Evolutionary conservation across 2,329 filamentous ascomycete genomes (phyloP).

Genomic region (Metarhizium anisopliae): DNA sequence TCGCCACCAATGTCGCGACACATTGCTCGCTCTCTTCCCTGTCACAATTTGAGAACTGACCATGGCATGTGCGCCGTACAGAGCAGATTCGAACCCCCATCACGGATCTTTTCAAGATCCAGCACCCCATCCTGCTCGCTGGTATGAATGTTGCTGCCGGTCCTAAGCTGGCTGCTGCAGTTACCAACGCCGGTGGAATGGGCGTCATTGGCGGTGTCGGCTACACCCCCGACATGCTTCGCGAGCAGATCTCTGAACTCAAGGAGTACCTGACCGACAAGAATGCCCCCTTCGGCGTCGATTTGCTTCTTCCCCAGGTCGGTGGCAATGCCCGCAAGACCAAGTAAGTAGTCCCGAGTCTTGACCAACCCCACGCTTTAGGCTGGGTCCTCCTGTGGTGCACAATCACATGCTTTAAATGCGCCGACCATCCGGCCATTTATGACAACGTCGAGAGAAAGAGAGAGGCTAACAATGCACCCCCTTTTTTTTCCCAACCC

Average conservation of each 20-base stretch:
- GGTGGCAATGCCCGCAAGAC: slow-evolving; percentile 92
- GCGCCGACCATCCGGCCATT: neutral
- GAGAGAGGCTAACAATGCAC: neutral
- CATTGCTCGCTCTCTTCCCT: neutral
- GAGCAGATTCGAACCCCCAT: slow-evolving; percentile 71
- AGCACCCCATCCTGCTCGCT: slow-evolving; percentile 89
- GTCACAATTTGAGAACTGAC: neutral
- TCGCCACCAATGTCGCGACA: neutral
- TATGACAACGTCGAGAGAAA: neutral
- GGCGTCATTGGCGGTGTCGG: slow-evolving; percentile 93
- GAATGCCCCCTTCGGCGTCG: slow-evolving; percentile 91
- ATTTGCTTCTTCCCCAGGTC: slow-evolving; percentile 87
- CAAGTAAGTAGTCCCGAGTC: slow-evolving; percentile 45
- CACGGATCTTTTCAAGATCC: slow-evolving; percentile 96
- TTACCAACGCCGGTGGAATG: slow-evolving; percentile 92
- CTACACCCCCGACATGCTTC: slow-evolving; percentile 96
- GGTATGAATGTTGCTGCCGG: slow-evolving; percentile 99
- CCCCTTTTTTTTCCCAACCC: neutral
- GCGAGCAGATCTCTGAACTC: slow-evolving; percentile 88
- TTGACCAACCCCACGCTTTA: neutral
- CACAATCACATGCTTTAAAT: neutral
- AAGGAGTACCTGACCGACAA: slow-evolving; percentile 84
- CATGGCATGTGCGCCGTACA: slow-evolving; percentile 5
- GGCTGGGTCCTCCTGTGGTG: neutral
- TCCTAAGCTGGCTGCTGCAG: slow-evolving; percentile 89